Conservation (phyloP, 805 yeast genomes). For the Schwanniomyces occidentalis region DNA sequence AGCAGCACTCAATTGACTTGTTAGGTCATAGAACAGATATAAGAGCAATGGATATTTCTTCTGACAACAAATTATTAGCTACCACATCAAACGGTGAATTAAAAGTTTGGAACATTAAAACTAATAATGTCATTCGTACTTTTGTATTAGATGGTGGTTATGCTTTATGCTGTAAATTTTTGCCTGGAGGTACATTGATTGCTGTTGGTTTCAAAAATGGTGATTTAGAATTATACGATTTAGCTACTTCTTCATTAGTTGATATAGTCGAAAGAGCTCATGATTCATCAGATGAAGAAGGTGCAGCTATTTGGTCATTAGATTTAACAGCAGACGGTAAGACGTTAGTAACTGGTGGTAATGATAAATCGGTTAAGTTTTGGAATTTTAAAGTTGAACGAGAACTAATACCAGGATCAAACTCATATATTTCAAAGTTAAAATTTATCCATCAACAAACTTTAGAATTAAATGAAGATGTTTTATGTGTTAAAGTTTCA, state of each 20-base stretch:
- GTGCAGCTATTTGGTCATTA: conserved; percentile 81
- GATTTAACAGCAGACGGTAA: conserved; percentile 87
- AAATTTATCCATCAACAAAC: conserved; percentile 74
- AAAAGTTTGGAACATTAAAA: conserved; percentile 83
- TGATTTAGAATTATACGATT: conserved; percentile 77
- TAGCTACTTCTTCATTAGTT: conserved; percentile 75
- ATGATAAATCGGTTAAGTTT: conserved; percentile 85
- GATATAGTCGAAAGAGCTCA: conserved; percentile 73
- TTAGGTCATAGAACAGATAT: conserved; percentile 91
- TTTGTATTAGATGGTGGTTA: conserved; percentile 76
- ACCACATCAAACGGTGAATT: conserved; percentile 89
- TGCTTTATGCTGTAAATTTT: conserved; percentile 72
- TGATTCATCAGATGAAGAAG: conserved; percentile 36
- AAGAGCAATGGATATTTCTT: conserved; percentile 77
- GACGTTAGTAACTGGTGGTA: conserved; percentile 85
- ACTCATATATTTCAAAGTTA: conserved; percentile 50
- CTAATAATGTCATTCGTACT: conserved; percentile 76
- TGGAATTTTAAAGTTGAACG: conserved; percentile 79
- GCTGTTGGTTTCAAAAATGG: conserved; percentile 91
- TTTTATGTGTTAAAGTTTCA: conserved; percentile 74
- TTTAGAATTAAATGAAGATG: conserved; percentile 83
- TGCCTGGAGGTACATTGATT: conserved; percentile 89
- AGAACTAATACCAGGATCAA: conserved; percentile 71
- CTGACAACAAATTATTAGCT: conserved; percentile 76
- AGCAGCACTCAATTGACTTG: conserved; percentile 61